These are phyloP conservation scores for Carex parvula DNA, from an alignment of 176 grass and related monocot species.

Conservation along the genomic window DNA sequence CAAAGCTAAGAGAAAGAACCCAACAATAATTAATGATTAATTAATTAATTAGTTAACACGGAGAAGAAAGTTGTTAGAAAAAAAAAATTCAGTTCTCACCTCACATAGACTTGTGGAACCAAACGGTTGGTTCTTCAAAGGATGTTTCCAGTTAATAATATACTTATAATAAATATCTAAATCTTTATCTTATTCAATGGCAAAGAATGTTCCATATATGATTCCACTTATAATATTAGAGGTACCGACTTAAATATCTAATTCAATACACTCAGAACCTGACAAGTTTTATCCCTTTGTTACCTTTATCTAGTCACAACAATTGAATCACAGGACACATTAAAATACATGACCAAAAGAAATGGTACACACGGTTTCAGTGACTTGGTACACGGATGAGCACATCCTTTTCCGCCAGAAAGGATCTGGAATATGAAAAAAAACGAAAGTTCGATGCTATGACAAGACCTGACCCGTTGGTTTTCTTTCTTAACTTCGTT, in stretches of 20 bases:
- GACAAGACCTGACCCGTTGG: neutral
- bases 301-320: too few relatives aligned
- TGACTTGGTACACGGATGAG: neutral
- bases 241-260: too few relatives aligned
- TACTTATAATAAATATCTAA: neutral
- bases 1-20: too few relatives aligned
- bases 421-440: neutral
- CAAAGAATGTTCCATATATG: neutral
- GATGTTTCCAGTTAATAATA: neutral
- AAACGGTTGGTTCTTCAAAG: neutral
- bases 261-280: too few relatives aligned
- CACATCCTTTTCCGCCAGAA: neutral
- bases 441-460: too few relatives aligned
- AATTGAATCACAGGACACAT: too few relatives aligned
- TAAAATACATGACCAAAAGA: neutral
- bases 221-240: neutral
- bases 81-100: neutral
- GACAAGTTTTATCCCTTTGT: too few relatives aligned
- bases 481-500: neutral
- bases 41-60: neutral
- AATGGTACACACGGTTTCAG: neutral
- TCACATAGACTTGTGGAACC: neutral
- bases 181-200: neutral
- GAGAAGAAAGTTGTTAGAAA: neutral
- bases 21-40: neutral